phyloP scores from a whole-genome alignment of 1,284 basidiomycete genomes.

The Volvariella surrecta region DNA sequence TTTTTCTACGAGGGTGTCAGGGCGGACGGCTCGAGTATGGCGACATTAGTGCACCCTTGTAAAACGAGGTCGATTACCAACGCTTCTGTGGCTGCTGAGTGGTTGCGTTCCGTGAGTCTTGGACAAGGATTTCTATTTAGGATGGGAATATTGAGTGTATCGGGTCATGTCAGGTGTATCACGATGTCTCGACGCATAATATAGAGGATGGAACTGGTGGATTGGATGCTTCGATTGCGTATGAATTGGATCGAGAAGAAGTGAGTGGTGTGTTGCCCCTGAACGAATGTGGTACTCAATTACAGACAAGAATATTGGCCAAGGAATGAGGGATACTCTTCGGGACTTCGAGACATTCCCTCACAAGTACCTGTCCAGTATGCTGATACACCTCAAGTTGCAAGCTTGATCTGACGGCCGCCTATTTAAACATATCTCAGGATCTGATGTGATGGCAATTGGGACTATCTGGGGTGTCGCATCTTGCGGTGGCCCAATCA shows the following conservation, averaged over 20 bases:
- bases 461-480: conserved; percentile 23
- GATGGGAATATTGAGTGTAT: not conserved
- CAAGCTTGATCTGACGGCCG: conserved; percentile 1
- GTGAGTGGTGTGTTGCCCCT: conserved; percentile 13
- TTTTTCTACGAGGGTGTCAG: conserved; percentile 32
- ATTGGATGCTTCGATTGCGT: conserved; percentile 26
- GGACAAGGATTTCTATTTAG: not conserved
- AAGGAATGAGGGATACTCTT: conserved; percentile 28
- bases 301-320: conserved; percentile 21
- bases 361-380: conserved; percentile 31
- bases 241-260: conserved; percentile 23
- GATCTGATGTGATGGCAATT: conserved; percentile 29
- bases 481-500: conserved; percentile 28
- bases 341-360: conserved; percentile 31
- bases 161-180: conserved; percentile 21
- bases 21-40: conserved; percentile 31
- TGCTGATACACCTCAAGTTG: conserved; percentile 6
- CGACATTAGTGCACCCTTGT: conserved; percentile 32
- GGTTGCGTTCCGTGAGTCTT: conserved; percentile 31
- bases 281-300: not conserved
- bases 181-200: conserved; percentile 30
- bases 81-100: conserved; percentile 32
- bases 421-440: conserved; percentile 13
- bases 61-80: conserved; percentile 26
- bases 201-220: conserved; percentile 26